Evolutionary conservation across 768 basidiomycete genomes (phyloP).

Genomic region (Leccinum longicurvipes): DNA sequence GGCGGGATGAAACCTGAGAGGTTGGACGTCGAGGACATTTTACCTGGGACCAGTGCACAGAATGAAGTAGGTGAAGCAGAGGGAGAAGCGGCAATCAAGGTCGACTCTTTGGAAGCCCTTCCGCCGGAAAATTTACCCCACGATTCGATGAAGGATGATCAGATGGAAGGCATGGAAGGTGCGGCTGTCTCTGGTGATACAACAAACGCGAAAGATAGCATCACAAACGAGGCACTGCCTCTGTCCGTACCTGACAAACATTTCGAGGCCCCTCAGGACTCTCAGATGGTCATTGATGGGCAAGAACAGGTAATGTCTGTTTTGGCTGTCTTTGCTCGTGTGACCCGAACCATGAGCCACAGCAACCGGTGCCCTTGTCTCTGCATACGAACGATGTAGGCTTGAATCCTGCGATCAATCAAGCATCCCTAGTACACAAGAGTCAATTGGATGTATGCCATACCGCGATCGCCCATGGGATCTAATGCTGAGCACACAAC

Average conservation of each 20-base stretch:
- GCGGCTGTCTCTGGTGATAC: neutral
- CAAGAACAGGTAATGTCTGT: conserved; percentile 21
- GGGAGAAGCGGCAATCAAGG: neutral
- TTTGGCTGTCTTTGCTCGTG: neutral
- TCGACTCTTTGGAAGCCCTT: neutral
- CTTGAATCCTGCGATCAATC: conserved; percentile 12
- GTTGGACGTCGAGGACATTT: conserved; percentile 1
- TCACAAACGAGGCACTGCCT: neutral
- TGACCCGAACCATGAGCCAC: neutral
- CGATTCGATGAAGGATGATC: conserved; percentile 5
- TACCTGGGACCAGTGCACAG: neutral
- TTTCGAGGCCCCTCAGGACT: conserved; percentile 1
- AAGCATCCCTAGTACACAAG: conserved; percentile 15
- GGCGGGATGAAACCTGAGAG: conserved; percentile 9
- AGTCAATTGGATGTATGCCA: conserved; percentile 28
- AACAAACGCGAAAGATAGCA: neutral
- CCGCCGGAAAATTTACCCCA: neutral
- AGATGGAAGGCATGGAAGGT: conserved; percentile 21
- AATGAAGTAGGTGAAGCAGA: neutral
- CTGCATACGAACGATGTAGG: neutral
- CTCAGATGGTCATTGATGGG: conserved; percentile 15
- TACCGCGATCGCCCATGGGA: conserved; percentile 8
- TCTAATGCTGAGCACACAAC: conserved; percentile 16
- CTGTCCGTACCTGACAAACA: conserved; percentile 3
- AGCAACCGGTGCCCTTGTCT: conserved; percentile 7